Percentiles rank a stretch among this genome's conserved stretches.
phyloP scores from a whole-genome alignment of 192 early-diverging fungal species.

The Allomyces macrogynus region DNA sequence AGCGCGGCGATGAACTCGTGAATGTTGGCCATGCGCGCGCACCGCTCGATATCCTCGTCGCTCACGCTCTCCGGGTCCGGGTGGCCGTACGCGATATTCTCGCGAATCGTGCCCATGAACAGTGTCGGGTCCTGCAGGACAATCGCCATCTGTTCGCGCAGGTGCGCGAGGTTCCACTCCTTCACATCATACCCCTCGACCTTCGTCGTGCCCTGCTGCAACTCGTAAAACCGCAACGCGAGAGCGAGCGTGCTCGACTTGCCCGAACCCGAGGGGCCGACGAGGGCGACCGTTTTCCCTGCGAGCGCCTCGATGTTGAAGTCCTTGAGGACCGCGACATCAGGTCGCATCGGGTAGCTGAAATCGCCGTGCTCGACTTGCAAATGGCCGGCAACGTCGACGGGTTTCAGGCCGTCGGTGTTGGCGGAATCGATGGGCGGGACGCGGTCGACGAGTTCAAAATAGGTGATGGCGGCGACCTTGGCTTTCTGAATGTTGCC shows the following conservation, averaged over 20 bases:
- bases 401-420: constrained; percentile 11
- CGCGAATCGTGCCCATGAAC: constrained; percentile 34
- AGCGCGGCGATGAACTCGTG: constrained; percentile 18
- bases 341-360: constrained; percentile 15
- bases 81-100: constrained; percentile 37
- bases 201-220: constrained; percentile 13
- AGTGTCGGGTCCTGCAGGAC: constrained; percentile 36
- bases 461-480: constrained; percentile 27
- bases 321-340: constrained; percentile 22
- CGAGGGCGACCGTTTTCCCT: constrained; percentile 53
- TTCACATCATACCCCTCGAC: constrained; percentile 21
- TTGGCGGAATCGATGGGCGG: constrained; percentile 19
- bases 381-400: not conserved
- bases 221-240: constrained; percentile 34
- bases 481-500: constrained; percentile 18
- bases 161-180: constrained; percentile 16
- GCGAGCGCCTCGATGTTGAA: constrained; percentile 27
- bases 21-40: constrained; percentile 29
- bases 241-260: constrained; percentile 46
- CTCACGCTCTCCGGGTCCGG: constrained; percentile 17
- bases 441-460: constrained; percentile 22
- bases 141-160: constrained; percentile 27
- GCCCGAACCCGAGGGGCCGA: constrained; percentile 48
- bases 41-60: constrained; percentile 21
- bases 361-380: constrained; percentile 10